Evolutionary conservation across 768 basidiomycete genomes (phyloP).

Genomic region (Infundibulicybe gibba): DNA sequence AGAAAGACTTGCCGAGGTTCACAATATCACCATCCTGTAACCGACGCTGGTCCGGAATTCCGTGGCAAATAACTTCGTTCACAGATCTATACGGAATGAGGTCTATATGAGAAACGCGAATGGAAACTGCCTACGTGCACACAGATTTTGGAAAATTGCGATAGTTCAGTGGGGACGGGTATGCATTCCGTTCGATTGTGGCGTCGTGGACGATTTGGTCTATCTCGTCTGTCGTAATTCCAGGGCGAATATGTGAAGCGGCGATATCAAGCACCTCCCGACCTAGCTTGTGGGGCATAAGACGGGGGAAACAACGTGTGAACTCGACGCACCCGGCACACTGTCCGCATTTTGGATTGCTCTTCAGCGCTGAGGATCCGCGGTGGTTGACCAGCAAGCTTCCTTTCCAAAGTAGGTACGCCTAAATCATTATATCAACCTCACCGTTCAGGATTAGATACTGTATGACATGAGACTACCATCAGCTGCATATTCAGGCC

Average conservation of each 20-base stretch:
- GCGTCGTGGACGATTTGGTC: conserved; percentile 94
- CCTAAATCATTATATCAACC: conserved; percentile 33
- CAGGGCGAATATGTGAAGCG: conserved; percentile 83
- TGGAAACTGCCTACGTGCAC: conserved; percentile 63
- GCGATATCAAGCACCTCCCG: conserved; percentile 93
- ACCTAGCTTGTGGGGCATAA: conserved; percentile 51
- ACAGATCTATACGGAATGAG: conserved; percentile 53
- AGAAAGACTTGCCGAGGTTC: conserved; percentile 66
- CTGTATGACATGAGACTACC: conserved; percentile 28
- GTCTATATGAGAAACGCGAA: conserved; percentile 1
- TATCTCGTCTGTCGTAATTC: conserved; percentile 93
- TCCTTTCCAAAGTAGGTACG: conserved; percentile 55
- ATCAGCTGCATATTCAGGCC: conserved; percentile 82
- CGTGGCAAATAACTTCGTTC: conserved; percentile 97
- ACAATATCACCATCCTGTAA: conserved; percentile 92
- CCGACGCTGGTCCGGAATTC: conserved; percentile 85
- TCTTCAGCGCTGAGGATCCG: conserved; percentile 67
- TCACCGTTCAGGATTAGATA: background rate
- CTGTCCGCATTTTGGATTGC: conserved; percentile 85
- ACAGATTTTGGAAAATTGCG: conserved; percentile 91
- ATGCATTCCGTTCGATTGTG: conserved; percentile 84
- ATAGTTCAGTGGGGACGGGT: conserved; percentile 94
- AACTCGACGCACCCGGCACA: conserved; percentile 65
- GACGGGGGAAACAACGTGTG: background rate
- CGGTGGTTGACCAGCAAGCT: conserved; percentile 55